Percentiles rank a stretch among this genome's conserved stretches.
Conservation (phyloP, 306 rosid species). For the Ormosia semicastrata region DNA sequence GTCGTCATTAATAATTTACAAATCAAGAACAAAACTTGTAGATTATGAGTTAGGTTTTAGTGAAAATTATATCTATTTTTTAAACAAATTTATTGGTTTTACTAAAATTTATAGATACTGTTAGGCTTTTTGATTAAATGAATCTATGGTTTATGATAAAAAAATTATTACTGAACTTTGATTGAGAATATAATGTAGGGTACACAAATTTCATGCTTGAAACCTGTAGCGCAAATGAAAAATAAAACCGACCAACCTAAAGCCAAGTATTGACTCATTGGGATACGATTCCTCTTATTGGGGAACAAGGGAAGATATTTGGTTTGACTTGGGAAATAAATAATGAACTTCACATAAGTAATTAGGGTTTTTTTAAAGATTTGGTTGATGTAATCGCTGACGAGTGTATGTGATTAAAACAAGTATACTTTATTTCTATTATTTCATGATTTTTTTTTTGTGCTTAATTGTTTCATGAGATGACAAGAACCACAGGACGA, state of each 20-base stretch:
- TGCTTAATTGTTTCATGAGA: not conserved
- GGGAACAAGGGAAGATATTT: not conserved
- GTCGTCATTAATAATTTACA: too few species aligned
- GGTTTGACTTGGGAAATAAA: not conserved
- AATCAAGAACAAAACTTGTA: too few species aligned
- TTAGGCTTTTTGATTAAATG: too few species aligned
- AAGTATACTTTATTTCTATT: not conserved
- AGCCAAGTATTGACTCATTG: not conserved
- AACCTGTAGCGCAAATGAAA: not conserved
- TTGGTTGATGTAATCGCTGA: not conserved
- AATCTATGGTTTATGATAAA: too few species aligned
- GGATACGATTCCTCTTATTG: not conserved
- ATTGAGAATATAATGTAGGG: too few species aligned
- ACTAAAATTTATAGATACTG: too few species aligned
- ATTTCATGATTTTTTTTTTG: not conserved
- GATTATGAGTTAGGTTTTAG: too few species aligned
- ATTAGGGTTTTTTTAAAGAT: not conserved
- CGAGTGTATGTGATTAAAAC: not conserved
- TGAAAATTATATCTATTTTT: too few species aligned
- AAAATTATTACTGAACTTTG: not conserved
- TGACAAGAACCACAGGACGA: not conserved
- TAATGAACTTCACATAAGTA: not conserved
- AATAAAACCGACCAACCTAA: not conserved
- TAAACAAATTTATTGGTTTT: too few species aligned
- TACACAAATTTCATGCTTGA: not conserved